Evolutionary conservation across 768 basidiomycete genomes (phyloP).

Genomic region (Artomyces pyxidatus): DNA sequence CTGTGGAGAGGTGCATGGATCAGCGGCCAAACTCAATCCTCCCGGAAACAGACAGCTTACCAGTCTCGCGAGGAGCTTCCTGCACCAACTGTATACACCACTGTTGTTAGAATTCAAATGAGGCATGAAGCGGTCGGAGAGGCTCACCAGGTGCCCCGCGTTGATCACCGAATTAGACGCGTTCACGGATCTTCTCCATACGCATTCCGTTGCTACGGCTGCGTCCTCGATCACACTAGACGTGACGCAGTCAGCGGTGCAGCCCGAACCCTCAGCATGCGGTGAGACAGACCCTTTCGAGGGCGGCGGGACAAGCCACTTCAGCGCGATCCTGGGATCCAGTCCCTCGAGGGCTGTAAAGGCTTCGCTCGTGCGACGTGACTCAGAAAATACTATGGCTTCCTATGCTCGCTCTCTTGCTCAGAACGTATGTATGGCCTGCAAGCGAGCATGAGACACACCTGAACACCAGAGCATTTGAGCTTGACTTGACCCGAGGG

Average conservation of each 20-base stretch:
- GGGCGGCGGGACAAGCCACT: constrained; percentile 48
- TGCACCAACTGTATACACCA: constrained; percentile 7
- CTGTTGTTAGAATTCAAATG: neutral
- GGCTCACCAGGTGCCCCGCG: constrained; percentile 24
- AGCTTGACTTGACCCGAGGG: constrained; percentile 38
- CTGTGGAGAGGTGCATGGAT: neutral
- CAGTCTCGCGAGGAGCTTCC: constrained; percentile 13
- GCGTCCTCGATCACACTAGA: constrained; percentile 6
- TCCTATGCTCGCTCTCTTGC: constrained; percentile 29
- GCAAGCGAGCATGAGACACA: constrained; percentile 6
- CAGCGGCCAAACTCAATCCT: neutral
- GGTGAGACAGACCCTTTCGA: constrained; percentile 26
- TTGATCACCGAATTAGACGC: constrained; percentile 23
- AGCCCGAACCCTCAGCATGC: neutral
- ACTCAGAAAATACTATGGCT: constrained; percentile 50
- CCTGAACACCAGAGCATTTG: constrained; percentile 56
- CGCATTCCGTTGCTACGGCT: constrained; percentile 12
- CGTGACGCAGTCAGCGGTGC: neutral
- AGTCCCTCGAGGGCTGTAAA: constrained; percentile 29
- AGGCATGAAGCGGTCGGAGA: neutral
- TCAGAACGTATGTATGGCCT: neutral
- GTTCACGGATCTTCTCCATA: constrained; percentile 29
- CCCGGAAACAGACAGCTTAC: constrained; percentile 4
- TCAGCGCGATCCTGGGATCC: constrained; percentile 41
- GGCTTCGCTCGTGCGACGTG: constrained; percentile 27